Percentiles rank a stretch among this genome's conserved stretches.
These are phyloP conservation scores for Trichocomaceae sp. DNA, from an alignment of 2,329 filamentous ascomycete species.

Conservation along the genomic window DNA sequence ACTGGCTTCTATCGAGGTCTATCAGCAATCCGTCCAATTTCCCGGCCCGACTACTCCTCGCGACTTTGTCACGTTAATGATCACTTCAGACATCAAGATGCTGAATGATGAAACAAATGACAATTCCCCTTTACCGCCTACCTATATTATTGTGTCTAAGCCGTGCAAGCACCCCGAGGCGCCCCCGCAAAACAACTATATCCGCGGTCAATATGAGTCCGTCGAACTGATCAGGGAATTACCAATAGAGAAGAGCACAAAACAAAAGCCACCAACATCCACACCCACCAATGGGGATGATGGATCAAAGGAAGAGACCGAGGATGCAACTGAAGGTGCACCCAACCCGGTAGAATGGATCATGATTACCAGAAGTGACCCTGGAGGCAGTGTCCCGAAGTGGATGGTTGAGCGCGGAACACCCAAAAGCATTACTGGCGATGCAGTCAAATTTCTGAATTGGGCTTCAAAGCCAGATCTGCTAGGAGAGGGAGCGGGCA, in stretches of 20 bases:
- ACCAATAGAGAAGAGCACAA: neutral
- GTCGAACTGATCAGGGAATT: conserved; percentile 87
- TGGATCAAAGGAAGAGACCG: conserved; percentile 19
- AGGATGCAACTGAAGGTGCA: conserved; percentile 25
- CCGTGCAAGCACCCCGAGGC: conserved; percentile 72
- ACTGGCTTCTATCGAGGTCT: conserved; percentile 51
- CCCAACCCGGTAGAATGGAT: conserved; percentile 75
- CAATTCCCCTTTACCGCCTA: conserved; percentile 45
- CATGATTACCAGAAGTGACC: conserved; percentile 85
- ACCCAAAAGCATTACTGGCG: conserved; percentile 68
- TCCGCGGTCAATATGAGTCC: conserved; percentile 82
- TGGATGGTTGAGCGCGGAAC: conserved; percentile 91
- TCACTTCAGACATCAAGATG: conserved; percentile 51
- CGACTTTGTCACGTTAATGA: conserved; percentile 76
- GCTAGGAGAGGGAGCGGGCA: neutral
- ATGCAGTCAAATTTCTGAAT: conserved; percentile 73
- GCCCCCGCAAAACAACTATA: conserved; percentile 62
- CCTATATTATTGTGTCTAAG: conserved; percentile 82
- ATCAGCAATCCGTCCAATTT: conserved; percentile 81
- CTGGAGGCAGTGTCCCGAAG: conserved; percentile 77
- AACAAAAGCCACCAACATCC: neutral
- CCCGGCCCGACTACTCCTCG: conserved; percentile 79
- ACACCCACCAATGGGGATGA: neutral
- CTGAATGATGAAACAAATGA: conserved; percentile 28
- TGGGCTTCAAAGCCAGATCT: conserved; percentile 57